A percentile compares a stretch with the other conserved stretches of the same genome.
phyloP scores from a whole-genome alignment of 805 yeast genomes.

The Candida pseudofarinosa region DNA sequence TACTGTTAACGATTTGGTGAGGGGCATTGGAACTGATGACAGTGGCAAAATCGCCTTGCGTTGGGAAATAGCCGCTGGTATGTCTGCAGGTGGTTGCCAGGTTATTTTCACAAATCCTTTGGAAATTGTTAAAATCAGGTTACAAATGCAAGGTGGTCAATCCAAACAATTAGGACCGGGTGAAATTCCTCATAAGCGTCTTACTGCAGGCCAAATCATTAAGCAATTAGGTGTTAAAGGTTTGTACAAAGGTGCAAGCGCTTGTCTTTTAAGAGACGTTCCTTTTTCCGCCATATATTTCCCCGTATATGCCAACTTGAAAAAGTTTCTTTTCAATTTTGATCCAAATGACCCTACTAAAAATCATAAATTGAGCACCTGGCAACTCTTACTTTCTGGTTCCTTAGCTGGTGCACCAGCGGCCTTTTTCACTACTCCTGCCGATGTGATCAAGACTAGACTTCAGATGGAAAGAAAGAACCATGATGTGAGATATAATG shows the following conservation, averaged over 20 bases:
- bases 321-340: slow-evolving; percentile 73
- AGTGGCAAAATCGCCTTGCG: slow-evolving; percentile 40
- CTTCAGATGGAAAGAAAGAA: slow-evolving; percentile 77
- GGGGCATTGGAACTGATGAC: slow-evolving; percentile 61
- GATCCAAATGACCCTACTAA: slow-evolving; percentile 67
- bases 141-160: slow-evolving; percentile 86
- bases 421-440: slow-evolving; percentile 93
- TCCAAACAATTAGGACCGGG: slow-evolving; percentile 23
- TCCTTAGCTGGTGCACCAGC: slow-evolving; percentile 98
- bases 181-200: slow-evolving; percentile 39
- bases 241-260: slow-evolving; percentile 84
- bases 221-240: slow-evolving; percentile 79
- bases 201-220: slow-evolving; percentile 67
- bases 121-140: slow-evolving; percentile 90
- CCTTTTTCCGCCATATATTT: slow-evolving; percentile 96
- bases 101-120: slow-evolving; percentile 94
- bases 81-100: slow-evolving; percentile 94
- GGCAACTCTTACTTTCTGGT: slow-evolving; percentile 85
- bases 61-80: slow-evolving; percentile 84
- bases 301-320: slow-evolving; percentile 94
- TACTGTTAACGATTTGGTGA: slow-evolving; percentile 85
- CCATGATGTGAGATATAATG: slow-evolving; percentile 74
- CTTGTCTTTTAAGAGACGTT: slow-evolving; percentile 90
- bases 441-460: slow-evolving; percentile 94
- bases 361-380: slow-evolving; percentile 59